Percentiles rank a stretch among this genome's conserved stretches.
phyloP scores from a whole-genome alignment of 768 basidiomycete genomes.

The Boletus barrowsii region DNA sequence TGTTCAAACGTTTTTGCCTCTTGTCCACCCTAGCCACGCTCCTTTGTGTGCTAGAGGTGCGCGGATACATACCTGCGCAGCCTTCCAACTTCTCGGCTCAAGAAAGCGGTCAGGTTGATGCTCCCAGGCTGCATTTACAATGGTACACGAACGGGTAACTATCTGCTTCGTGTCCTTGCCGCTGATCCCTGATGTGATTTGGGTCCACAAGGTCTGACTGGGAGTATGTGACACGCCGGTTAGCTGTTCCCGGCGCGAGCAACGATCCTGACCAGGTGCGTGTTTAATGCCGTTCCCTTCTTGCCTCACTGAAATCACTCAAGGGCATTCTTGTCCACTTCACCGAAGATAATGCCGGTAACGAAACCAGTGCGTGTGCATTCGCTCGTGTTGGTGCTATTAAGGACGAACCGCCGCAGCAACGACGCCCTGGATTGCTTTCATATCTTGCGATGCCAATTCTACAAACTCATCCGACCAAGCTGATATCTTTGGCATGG shows the following conservation, averaged over 20 bases:
- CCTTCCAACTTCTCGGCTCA: constrained; percentile 64
- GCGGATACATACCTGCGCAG: constrained; percentile 67
- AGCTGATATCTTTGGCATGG: constrained; percentile 80
- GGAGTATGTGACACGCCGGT: constrained; percentile 58
- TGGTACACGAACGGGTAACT: constrained; percentile 56
- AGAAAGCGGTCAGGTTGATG: constrained; percentile 52
- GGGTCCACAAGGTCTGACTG: constrained; percentile 41
- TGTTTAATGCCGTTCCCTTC: neutral
- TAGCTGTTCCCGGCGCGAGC: constrained; percentile 45
- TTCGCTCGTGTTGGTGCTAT: constrained; percentile 17
- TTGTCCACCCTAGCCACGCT: constrained; percentile 6
- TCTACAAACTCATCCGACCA: constrained; percentile 58
- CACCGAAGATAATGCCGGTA: constrained; percentile 53
- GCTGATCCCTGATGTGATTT: constrained; percentile 9
- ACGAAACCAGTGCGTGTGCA: constrained; percentile 47
- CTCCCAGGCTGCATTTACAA: constrained; percentile 47
- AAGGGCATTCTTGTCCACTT: constrained; percentile 87
- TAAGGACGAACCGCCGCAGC: constrained; percentile 38
- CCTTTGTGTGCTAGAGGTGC: constrained; percentile 9
- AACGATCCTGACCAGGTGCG: constrained; percentile 56
- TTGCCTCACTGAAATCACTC: neutral
- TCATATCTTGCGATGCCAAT: constrained; percentile 81
- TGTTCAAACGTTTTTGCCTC: constrained; percentile 1
- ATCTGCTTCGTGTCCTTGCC: neutral
- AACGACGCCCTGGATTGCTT: constrained; percentile 86